phyloP scores from a whole-genome alignment of 176 grass and related monocot genomes.

The Cenchrus fungigraminus region DNA sequence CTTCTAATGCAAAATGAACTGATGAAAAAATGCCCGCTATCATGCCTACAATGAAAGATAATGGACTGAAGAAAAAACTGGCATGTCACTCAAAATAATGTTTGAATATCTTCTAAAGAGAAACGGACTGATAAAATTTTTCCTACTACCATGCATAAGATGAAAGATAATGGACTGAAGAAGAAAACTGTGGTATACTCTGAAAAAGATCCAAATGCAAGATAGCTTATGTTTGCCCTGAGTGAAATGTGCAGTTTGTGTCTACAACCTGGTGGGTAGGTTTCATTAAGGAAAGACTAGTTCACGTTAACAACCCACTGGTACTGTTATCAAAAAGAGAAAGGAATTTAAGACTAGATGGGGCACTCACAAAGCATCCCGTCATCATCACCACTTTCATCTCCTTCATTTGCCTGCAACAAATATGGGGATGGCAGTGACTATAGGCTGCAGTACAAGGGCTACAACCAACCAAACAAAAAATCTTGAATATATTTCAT shows the following conservation, averaged over 20 bases:
- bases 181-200: background rate
- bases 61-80: too few species aligned
- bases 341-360: constrained; percentile 22
- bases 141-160: background rate
- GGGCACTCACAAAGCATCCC: constrained; percentile 86
- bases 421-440: constrained; percentile 28
- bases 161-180: constrained; percentile 13
- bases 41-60: too few species aligned
- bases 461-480: constrained; percentile 12
- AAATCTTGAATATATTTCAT: constrained; percentile 31
- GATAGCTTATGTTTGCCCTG: background rate
- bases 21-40: too few species aligned
- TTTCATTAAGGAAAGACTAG: background rate
- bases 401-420: constrained; percentile 55
- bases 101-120: too few species aligned
- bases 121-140: background rate
- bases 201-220: constrained; percentile 6
- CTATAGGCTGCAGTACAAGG: background rate
- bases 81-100: too few species aligned
- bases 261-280: background rate
- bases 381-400: constrained; percentile 61
- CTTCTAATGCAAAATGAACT: background rate
- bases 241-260: background rate
- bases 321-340: background rate
- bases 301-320: background rate